Evolutionary conservation across 352 stramenopile genomes (phyloP).

Genomic region (Phytophthora syringae): DNA sequence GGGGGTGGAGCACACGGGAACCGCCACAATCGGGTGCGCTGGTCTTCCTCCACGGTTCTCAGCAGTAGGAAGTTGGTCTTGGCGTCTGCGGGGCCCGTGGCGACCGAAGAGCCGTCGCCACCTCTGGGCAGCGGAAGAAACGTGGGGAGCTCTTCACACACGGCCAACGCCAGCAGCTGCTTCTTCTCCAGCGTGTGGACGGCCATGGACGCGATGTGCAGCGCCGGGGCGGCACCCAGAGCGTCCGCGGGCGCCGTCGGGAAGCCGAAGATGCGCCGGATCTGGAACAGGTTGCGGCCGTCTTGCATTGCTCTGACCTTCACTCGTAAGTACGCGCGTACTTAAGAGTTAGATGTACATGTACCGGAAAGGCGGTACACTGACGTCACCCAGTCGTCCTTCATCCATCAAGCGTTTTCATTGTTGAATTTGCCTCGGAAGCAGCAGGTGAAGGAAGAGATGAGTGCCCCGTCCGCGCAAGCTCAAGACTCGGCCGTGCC

Average conservation of each 20-base stretch:
- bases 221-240: conserved; percentile 10
- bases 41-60: conserved; percentile 80
- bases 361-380: neutral
- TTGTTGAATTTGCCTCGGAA: conserved; percentile 17
- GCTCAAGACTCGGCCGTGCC: conserved; percentile 30
- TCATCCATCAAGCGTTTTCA: conserved; percentile 20
- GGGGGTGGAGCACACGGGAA: conserved; percentile 65
- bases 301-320: conserved; percentile 28
- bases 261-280: conserved; percentile 69
- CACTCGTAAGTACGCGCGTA: too few species aligned
- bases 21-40: conserved; percentile 69
- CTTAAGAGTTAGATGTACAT: conserved; percentile 1
- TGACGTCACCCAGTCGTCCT: conserved; percentile 18
- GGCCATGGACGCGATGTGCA: conserved; percentile 65
- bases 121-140: neutral
- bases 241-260: too few species aligned
- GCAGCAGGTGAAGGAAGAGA: too few species aligned
- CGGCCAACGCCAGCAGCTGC: conserved; percentile 72
- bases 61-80: conserved; percentile 69
- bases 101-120: neutral
- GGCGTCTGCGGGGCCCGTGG: conserved; percentile 22
- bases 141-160: conserved; percentile 37
- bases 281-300: conserved; percentile 77
- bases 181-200: conserved; percentile 77
- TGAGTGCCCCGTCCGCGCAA: conserved; percentile 20